Evolutionary conservation across 352 stramenopile genomes (phyloP), one percentile per base, ranked within the genome.

Genomic region (Peronospora tabacina): DNA sequence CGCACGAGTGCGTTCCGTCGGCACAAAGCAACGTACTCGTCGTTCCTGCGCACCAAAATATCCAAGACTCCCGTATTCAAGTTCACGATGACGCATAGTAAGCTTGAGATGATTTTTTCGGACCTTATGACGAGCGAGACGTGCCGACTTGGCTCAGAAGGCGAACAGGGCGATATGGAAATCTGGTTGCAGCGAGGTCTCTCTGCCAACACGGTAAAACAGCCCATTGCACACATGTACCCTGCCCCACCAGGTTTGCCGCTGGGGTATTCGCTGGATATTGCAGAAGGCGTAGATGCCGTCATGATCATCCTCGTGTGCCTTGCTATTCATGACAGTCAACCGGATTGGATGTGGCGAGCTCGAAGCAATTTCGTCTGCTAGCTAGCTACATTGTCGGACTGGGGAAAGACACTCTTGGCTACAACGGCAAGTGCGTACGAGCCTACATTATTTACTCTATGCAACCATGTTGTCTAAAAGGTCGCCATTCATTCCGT

Each of bases 151-250:
- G 63, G 63, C 0, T 62, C 55, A 30, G 49, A 47, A 2, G 56
- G 60, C 17, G 36, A 58, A n/a, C 30, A 43, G 20, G 49, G 52
- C 35, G 42, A 72, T 47, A 39, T 70, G n/a, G 64, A 72, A 44
- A 62, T 72, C 20, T 72, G 64, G 64, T 30, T 72, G 26, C 56
- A 72, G 45, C 60, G 54, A 35, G 64, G 55, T 19, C 12, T 46
- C 9, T 56, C 49, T 13, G 24, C 30, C 10, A 35, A 54, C 15
- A 58, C 34, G 1, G 35, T 44, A 5, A 55, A 49, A 13, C 56
- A 65, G 22, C 56, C 60, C 2, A 62, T 72, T 36, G 64, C 60
- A 9, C 60, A 70, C 44, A 62, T 72, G 64, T 68, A 70, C 28
- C 10, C 24, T 5, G 28, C 52, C 2, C 45, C 55, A 8, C 41